Conservation (phyloP, 768 basidiomycete genomes). For the Astraeus odoratus region DNA sequence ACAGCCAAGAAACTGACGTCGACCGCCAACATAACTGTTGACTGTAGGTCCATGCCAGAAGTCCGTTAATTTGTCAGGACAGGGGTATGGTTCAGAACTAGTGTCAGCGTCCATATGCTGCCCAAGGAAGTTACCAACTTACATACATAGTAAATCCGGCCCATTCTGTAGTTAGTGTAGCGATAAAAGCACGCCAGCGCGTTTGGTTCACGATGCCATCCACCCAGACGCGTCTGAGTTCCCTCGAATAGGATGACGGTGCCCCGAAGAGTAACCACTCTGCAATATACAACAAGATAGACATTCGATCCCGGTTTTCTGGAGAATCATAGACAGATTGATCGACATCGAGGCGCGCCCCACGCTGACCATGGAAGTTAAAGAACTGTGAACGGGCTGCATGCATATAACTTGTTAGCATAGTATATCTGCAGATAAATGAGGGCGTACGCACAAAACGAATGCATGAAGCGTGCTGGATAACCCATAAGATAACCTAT, state of each 20-base stretch:
- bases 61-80: neutral
- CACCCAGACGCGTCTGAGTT: slow-evolving; percentile 33
- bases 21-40: slow-evolving; percentile 43
- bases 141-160: slow-evolving; percentile 43
- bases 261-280: slow-evolving; percentile 39
- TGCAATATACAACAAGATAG: slow-evolving; percentile 29
- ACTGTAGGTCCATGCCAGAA: slow-evolving; percentile 25
- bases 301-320: slow-evolving; percentile 12
- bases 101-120: neutral
- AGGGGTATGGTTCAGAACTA: neutral
- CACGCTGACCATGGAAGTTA: slow-evolving; percentile 32
- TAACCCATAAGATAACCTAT: neutral
- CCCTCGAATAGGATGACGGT: slow-evolving; percentile 36
- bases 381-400: slow-evolving; percentile 24
- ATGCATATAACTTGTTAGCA: neutral
- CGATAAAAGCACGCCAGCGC: slow-evolving; percentile 36
- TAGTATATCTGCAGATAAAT: neutral
- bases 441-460: slow-evolving; percentile 1
- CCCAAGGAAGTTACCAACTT: slow-evolving; percentile 7
- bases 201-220: slow-evolving; percentile 31
- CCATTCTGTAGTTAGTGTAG: slow-evolving; percentile 40
- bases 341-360: slow-evolving; percentile 27
- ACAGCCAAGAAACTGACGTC: slow-evolving; percentile 51
- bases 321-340: slow-evolving; percentile 20
- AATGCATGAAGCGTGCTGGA: slow-evolving; percentile 8